phyloP scores from a whole-genome alignment of 1,284 basidiomycete genomes.

The Taiwanofungus camphoratus region DNA sequence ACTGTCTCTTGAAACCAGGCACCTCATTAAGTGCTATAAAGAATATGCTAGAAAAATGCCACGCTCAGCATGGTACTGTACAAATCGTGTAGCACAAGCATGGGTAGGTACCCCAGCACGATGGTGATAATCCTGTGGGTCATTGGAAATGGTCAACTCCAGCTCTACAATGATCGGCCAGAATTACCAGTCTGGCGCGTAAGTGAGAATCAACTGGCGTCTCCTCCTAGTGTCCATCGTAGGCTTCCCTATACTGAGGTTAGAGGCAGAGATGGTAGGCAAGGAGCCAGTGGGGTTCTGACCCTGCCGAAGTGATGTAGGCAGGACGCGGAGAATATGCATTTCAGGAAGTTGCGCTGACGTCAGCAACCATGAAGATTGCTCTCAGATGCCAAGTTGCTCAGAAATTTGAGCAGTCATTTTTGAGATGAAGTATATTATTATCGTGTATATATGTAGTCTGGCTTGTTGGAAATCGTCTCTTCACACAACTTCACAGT shows the following conservation, averaged over 20 bases:
- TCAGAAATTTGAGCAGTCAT: too few species aligned
- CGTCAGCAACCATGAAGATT: too few species aligned
- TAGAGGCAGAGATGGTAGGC: slow-evolving; percentile 1
- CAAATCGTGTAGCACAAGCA: slow-evolving; percentile 26
- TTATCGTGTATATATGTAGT: too few species aligned
- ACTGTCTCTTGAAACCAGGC: slow-evolving; percentile 78
- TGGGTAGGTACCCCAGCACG: slow-evolving; percentile 65
- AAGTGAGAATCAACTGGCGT: slow-evolving; percentile 44
- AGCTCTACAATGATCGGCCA: slow-evolving; percentile 2
- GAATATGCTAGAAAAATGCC: slow-evolving; percentile 39
- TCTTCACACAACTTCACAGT: too few species aligned
- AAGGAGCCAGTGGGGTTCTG: too few species aligned
- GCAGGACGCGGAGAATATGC: too few species aligned
- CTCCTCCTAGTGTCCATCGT: slow-evolving; percentile 3
- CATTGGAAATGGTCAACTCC: background rate
- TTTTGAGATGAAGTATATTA: too few species aligned
- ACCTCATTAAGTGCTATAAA: slow-evolving; percentile 70
- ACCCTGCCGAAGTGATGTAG: too few species aligned
- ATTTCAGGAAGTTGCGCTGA: too few species aligned
- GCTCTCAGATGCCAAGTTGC: too few species aligned
- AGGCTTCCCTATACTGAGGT: background rate
- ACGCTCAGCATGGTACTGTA: slow-evolving; percentile 1
- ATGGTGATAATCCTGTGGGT: slow-evolving; percentile 60
- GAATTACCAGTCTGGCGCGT: slow-evolving; percentile 68
- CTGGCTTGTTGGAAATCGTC: too few species aligned